Evolutionary conservation across 179 eudicot species (phyloP).

Genomic region (Amaranthus tricolor): DNA sequence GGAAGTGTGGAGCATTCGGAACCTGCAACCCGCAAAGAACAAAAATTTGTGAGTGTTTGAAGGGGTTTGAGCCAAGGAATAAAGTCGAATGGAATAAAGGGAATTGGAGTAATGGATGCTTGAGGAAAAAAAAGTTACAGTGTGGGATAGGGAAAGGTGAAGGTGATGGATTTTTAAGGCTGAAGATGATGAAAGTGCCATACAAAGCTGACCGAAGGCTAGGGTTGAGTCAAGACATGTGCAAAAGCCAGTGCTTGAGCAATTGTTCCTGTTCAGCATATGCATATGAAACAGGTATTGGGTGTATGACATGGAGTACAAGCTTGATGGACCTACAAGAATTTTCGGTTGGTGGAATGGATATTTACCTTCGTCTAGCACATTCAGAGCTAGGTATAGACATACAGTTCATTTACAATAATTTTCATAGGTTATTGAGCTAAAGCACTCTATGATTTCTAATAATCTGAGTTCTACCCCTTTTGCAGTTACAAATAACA

Average conservation of each 20-base stretch:
- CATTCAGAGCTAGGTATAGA: conserved; percentile 26
- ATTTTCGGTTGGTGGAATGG: conserved; percentile 21
- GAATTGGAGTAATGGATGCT: conserved; percentile 38
- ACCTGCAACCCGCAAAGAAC: conserved; percentile 15
- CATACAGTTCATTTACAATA: background rate
- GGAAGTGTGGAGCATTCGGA: conserved; percentile 17
- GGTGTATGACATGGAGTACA: conserved; percentile 28
- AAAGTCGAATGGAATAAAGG: conserved; percentile 20
- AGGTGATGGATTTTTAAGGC: conserved; percentile 25
- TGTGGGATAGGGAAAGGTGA: conserved; percentile 5
- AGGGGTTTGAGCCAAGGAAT: conserved; percentile 24
- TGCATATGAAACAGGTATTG: conserved; percentile 21
- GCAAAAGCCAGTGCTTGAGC: background rate
- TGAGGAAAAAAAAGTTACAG: conserved; percentile 15
- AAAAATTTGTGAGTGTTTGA: conserved; percentile 27
- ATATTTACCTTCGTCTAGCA: conserved; percentile 22
- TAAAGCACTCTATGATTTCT: background rate
- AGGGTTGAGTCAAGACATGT: conserved; percentile 10
- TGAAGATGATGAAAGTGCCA: conserved; percentile 23
- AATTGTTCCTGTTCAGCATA: conserved; percentile 20
- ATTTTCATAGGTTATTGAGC: background rate
- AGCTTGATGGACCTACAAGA: conserved; percentile 25
- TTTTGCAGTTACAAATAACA: conserved; percentile 10
- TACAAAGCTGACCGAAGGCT: conserved; percentile 5
- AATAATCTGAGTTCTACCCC: background rate